Evolutionary conservation across 306 rosid genomes (phyloP).

Genomic region (Trifolium dubium): DNA sequence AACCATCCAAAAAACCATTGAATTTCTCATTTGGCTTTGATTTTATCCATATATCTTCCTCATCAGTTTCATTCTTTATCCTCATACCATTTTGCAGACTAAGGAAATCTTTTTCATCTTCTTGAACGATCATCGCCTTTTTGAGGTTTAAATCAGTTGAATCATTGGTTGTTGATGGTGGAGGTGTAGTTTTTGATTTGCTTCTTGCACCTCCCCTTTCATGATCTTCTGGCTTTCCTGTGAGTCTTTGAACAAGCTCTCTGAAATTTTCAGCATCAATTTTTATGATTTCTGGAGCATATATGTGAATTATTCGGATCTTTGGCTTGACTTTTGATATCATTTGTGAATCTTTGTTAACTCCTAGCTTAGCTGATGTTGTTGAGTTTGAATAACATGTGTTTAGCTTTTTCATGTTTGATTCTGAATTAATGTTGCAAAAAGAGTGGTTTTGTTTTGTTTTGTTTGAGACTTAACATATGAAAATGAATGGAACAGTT

Average conservation of each 20-base stretch:
- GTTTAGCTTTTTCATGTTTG: conserved; percentile 47
- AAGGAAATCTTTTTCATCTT: conserved; percentile 37
- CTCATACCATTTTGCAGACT: conserved; percentile 31
- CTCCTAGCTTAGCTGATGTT: conserved; percentile 44
- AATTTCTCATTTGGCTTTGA: conserved; percentile 48
- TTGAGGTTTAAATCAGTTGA: conserved; percentile 9
- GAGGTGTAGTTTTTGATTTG: conserved; percentile 12
- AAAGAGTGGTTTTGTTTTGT: conserved; percentile 2
- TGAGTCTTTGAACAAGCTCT: conserved; percentile 61
- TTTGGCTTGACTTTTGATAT: conserved; percentile 54
- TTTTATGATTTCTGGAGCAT: conserved; percentile 59
- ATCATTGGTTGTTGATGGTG: conserved; percentile 31
- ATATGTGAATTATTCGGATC: conserved; percentile 55
- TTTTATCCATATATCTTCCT: conserved; percentile 36
- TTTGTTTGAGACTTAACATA: conserved; percentile 12
- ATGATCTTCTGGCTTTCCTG: conserved; percentile 51
- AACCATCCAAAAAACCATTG: conserved; percentile 56
- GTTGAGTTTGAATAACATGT: conserved; percentile 40
- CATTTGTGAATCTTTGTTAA: conserved; percentile 44
- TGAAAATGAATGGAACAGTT: conserved; percentile 13
- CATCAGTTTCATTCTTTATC: conserved; percentile 37
- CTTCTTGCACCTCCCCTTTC: conserved; percentile 11
- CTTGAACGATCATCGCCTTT: conserved; percentile 35
- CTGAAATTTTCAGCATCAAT: conserved; percentile 61
- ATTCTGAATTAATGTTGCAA: conserved; percentile 32